Base-by-base conservation (phyloP, 306 rosid genomes). In the Ziziphus jujuba region DNA sequence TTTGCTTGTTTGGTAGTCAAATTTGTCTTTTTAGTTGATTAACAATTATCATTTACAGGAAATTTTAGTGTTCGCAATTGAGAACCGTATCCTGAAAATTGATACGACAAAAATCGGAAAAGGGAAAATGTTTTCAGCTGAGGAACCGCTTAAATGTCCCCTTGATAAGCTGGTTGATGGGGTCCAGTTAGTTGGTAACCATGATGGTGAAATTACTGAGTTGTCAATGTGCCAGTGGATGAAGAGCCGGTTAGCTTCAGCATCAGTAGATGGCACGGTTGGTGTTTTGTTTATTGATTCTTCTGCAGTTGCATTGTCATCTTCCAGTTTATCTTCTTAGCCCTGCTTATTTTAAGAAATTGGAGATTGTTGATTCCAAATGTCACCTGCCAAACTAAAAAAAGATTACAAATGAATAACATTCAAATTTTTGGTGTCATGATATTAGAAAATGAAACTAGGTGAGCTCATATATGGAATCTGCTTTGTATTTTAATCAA, bases 201-300 rank as follows among this genome's bases (percentile, higher is more conserved):
- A 87, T 53, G 93, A 87, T 24, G 81, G 80, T 51, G 73, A 84
- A 50, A 74, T 87, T 56, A 87, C 90, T 9, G 93, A 87, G 73
- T 75, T 87, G 81, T 75, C 93, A 63, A 87, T 87, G 93, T 87
- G 93, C 80, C 93, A 87, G 76, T 84, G 93, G 93, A 87, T 87
- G 90, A 82, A 75, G 72, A 84, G 80, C 80, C 86, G 88, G 14
- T 84, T 87, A 78, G 93, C 86, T 73, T 84, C 93, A 65, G 93
- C 90, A 67, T 87, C 93, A 35, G 66, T 73, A 49, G 93, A 87
- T 78, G 90, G 93, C 80, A 78, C 63, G 84, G 93, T 87, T 66
- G 59, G 93, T 69, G 71, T 82, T 61, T 64, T 5, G 56, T 54
- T 64, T 60, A 34, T n/a, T n/a, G n/a, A n/a, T 65, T 50, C 72